A percentile compares a stretch with the other conserved stretches of the same genome.
phyloP scores from a whole-genome alignment of 139 green algal species.

The Dunaliella primolecta region DNA sequence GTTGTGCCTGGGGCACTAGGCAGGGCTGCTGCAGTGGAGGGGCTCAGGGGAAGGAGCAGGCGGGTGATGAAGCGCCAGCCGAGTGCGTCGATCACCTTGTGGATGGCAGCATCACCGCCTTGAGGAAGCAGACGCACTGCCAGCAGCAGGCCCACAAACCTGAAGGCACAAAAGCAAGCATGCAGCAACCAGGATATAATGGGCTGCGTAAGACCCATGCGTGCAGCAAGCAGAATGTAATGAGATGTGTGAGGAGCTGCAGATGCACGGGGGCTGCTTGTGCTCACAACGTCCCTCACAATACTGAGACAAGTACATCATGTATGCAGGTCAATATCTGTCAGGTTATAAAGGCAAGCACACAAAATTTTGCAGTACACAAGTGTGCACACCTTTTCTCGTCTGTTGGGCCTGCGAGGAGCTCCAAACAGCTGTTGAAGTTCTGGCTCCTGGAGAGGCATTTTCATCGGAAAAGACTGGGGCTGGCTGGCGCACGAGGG shows the following conservation, averaged over 20 bases:
- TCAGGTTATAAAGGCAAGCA: too few relatives aligned
- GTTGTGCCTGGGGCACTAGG: neutral
- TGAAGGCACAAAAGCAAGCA: conserved; percentile 16
- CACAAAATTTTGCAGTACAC: too few relatives aligned
- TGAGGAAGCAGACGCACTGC: conserved; percentile 58
- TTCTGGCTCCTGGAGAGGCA: neutral
- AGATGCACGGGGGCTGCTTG: too few relatives aligned
- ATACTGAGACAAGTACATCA: too few relatives aligned
- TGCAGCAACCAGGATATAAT: too few relatives aligned
- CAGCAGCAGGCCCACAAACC: conserved; percentile 73
- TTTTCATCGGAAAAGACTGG: too few relatives aligned
- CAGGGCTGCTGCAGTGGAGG: neutral
- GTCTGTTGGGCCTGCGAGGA: conserved; percentile 37
- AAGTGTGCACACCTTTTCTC: conserved; percentile 26
- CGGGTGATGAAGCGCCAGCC: conserved; percentile 56
- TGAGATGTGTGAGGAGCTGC: too few relatives aligned
- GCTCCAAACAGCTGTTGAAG: conserved; percentile 51
- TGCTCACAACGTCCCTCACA: too few relatives aligned
- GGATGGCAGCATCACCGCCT: conserved; percentile 28
- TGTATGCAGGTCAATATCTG: too few relatives aligned
- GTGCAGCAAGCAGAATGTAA: too few relatives aligned
- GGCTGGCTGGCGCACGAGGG: too few relatives aligned
- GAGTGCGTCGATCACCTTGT: conserved; percentile 50
- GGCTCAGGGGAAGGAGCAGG: conserved; percentile 62
- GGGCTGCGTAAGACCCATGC: too few relatives aligned